phyloP scores from a whole-genome alignment of 805 yeast genomes.

The Candida dajiaensis region DNA sequence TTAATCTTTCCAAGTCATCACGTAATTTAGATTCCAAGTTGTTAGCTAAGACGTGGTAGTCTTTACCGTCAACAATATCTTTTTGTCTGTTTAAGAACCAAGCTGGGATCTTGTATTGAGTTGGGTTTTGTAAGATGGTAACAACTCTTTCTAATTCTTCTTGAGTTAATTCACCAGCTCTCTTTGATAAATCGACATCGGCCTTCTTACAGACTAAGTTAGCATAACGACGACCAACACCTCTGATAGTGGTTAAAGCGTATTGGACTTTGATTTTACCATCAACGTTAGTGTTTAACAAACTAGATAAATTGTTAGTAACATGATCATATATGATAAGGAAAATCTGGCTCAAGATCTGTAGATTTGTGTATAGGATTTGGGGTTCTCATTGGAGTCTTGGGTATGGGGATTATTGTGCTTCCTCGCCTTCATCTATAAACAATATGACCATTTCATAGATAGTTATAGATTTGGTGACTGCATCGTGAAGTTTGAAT shows the following conservation, averaged over 20 bases:
- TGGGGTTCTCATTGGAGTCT: no score
- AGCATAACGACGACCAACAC: conserved; percentile 99
- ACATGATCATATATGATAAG: background rate
- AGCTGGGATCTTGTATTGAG: conserved; percentile 98
- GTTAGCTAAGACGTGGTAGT: conserved; percentile 98
- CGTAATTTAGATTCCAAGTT: conserved; percentile 98
- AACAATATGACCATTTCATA: background rate
- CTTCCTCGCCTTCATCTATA: no score
- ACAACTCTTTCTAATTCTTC: conserved; percentile 99
- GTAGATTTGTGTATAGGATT: background rate
- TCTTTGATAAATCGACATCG: conserved; percentile 95
- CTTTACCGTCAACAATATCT: conserved; percentile 98
- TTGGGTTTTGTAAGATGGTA: conserved; percentile 99
- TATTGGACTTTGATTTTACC: conserved; percentile 99
- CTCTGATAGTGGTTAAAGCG: conserved; percentile 99
- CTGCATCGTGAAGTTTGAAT: background rate
- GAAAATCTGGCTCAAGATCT: background rate
- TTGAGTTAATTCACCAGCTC: conserved; percentile 99
- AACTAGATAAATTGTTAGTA: conserved; percentile 53
- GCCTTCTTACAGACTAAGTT: conserved; percentile 99
- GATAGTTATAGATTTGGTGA: background rate
- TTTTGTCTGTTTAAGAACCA: conserved; percentile 99
- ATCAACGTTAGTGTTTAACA: conserved; percentile 99
- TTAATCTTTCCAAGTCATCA: conserved; percentile 99
- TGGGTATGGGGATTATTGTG: no score